Conservation (phyloP, 257 asterid genomes). For the Hygrophila difformis region DNA sequence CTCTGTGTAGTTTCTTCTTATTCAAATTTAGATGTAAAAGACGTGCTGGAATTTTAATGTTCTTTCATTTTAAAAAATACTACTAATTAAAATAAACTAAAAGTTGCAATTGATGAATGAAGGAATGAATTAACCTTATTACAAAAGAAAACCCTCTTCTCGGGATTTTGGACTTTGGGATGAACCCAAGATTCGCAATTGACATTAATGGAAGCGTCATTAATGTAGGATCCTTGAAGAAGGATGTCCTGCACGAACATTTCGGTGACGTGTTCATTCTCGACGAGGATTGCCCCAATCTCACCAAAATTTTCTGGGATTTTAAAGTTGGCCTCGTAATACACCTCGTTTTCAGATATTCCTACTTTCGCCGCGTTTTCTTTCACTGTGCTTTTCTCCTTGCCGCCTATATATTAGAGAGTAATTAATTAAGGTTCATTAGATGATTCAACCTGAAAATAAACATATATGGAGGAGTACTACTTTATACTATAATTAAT, state of each 20-base stretch:
- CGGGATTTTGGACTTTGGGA: constrained; percentile 28
- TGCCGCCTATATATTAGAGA: constrained; percentile 10
- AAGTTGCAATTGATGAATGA: background rate
- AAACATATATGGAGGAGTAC: too few relatives aligned
- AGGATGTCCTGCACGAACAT: constrained; percentile 37
- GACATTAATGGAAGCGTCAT: constrained; percentile 11
- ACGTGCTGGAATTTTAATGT: too few relatives aligned
- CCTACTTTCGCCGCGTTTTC: constrained; percentile 25
- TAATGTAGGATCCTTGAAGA: constrained; percentile 25
- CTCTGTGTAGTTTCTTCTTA: too few relatives aligned
- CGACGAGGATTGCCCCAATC: constrained; percentile 48
- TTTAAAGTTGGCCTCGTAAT: constrained; percentile 29
- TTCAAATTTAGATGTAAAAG: too few relatives aligned
- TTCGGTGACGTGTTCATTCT: constrained; percentile 53
- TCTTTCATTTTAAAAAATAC: too few relatives aligned
- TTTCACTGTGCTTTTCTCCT: constrained; percentile 26
- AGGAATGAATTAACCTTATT: constrained; percentile 58
- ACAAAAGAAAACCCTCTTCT: constrained; percentile 42
- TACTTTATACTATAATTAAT: too few relatives aligned
- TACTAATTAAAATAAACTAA: background rate
- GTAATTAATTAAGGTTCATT: too few relatives aligned
- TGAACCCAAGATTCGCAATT: constrained; percentile 64
- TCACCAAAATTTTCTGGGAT: constrained; percentile 46
- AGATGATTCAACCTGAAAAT: too few relatives aligned
- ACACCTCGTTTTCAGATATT: constrained; percentile 1